phyloP scores from a whole-genome alignment of 495 filamentous ascomycete species.

The Neurospora sp. region DNA sequence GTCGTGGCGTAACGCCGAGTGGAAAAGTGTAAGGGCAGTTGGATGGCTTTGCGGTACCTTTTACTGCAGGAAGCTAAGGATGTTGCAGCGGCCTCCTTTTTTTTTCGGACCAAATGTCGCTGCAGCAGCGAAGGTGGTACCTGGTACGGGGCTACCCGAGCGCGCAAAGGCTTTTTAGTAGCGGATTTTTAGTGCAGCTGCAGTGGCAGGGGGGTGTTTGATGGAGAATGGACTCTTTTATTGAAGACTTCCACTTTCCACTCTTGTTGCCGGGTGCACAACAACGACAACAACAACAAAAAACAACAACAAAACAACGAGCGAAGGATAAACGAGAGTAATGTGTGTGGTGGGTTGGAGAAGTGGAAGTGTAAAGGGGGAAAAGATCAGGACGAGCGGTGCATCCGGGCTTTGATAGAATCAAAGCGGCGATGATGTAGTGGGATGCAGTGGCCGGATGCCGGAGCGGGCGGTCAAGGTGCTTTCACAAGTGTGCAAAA shows the following conservation, averaged over 20 bases:
- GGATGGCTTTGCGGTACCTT: background rate
- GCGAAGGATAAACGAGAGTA: background rate
- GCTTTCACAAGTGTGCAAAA: background rate
- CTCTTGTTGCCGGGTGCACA: background rate
- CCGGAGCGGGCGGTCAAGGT: background rate
- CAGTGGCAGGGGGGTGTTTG: background rate
- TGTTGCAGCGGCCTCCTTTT: slow-evolving; percentile 7
- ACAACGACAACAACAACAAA: background rate
- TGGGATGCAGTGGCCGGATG: slow-evolving; percentile 1
- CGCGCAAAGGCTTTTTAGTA: background rate
- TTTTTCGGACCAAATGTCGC: background rate
- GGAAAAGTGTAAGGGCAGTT: slow-evolving; percentile 4
- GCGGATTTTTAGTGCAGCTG: background rate
- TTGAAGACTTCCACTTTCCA: background rate
- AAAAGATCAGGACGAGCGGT: slow-evolving; percentile 9
- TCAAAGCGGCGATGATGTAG: slow-evolving; percentile 13
- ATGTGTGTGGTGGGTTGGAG: background rate
- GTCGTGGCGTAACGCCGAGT: slow-evolving; percentile 14
- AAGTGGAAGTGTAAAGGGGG: background rate
- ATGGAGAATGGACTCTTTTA: background rate
- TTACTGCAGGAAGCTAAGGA: background rate
- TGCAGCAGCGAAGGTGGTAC: background rate
- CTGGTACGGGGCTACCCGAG: slow-evolving; percentile 1
- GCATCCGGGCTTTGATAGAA: slow-evolving; percentile 5
- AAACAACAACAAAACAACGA: background rate